These are phyloP conservation scores for carrot (Daucus carota) DNA, from an alignment of 129 eudicot species.

Conservation along the genomic window DH1_v3.0 NC_030384.2:43200501-43201000, in stretches of 20 bases:
- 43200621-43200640: background rate
- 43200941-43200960: background rate
- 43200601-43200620: too few species aligned
- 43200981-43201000: constrained; percentile 41
- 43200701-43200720: background rate
- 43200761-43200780: background rate
- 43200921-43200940: background rate
- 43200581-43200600: too few species aligned
- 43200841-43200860: background rate
- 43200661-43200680: background rate
- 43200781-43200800: background rate
- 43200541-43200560: too few species aligned
- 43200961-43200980: background rate
- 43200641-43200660: background rate
- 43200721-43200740: background rate
- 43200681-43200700: background rate
- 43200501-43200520: too few species aligned
- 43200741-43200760: background rate
- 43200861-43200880: background rate
- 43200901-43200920: background rate
- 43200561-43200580: too few species aligned
- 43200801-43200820: background rate
- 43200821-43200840: background rate
- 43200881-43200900: background rate
- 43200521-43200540: too few species aligned